Conservation (phyloP, 495 filamentous ascomycete genomes). For the Hypoxylon cercidicola region DNA sequence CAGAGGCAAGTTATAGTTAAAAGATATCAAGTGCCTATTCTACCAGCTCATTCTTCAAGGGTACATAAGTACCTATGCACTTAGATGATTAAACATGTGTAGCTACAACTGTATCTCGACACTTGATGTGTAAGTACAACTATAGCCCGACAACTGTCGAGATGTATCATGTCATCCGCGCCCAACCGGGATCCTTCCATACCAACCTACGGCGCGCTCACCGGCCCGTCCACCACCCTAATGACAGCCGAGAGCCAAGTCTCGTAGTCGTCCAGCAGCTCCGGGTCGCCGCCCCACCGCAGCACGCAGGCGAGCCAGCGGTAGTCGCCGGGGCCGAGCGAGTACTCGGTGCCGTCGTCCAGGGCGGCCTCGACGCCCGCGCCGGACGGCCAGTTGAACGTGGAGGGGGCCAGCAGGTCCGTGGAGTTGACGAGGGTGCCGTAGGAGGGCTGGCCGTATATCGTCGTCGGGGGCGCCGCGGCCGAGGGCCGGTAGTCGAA, state of each 20-base stretch:
- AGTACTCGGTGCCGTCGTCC: conserved; percentile 18
- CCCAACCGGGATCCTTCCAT: not conserved
- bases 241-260: conserved; percentile 41
- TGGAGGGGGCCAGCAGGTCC: conserved; percentile 23
- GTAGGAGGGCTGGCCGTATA: conserved; percentile 28
- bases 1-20: no score
- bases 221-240: conserved; percentile 31
- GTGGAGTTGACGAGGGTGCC: conserved; percentile 31
- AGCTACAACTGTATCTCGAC: no score
- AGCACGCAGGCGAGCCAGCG: conserved; percentile 35
- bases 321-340: conserved; percentile 37
- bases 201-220: not conserved
- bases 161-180: not conserved
- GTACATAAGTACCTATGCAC: no score
- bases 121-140: no score
- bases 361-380: conserved; percentile 17
- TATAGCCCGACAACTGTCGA: no score
- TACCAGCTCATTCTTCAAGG: no score
- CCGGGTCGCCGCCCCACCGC: conserved; percentile 36
- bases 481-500: conserved; percentile 29
- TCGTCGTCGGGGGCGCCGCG: conserved; percentile 10
- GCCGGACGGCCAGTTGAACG: conserved; percentile 30
- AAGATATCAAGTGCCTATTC: no score
- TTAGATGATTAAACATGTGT: no score
- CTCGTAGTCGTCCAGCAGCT: conserved; percentile 32